A percentile compares a stretch with the other conserved stretches of the same genome.
Evolutionary conservation across 495 filamentous ascomycete species (phyloP).

Genomic region (Aspergillus egyptiacus): DNA sequence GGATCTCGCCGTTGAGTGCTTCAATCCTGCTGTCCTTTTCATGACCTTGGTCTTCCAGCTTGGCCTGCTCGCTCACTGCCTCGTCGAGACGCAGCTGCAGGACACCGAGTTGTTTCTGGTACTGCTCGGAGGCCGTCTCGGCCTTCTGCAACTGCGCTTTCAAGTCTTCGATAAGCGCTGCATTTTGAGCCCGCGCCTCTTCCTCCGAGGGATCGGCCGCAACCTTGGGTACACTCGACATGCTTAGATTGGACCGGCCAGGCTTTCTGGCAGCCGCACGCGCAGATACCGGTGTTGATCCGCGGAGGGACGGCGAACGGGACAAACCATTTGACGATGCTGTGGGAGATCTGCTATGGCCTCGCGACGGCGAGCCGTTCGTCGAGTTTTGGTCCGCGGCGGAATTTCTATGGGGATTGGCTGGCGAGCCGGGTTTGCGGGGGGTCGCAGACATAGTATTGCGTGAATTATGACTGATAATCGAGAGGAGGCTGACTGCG

Average conservation of each 20-base stretch:
- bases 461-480: constrained; percentile 18
- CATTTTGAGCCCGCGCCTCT: constrained; percentile 62
- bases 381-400: constrained; percentile 29
- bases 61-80: constrained; percentile 70
- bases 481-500: constrained; percentile 10
- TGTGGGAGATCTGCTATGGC: constrained; percentile 40
- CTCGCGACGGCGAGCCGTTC: constrained; percentile 37
- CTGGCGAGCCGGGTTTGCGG: constrained; percentile 40
- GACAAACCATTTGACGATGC: constrained; percentile 34
- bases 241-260: constrained; percentile 53
- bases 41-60: constrained; percentile 78
- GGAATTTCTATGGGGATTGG: constrained; percentile 36
- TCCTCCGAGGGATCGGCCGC: constrained; percentile 54
- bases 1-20: constrained; percentile 68
- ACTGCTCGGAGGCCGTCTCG: constrained; percentile 71
- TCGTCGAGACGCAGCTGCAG: constrained; percentile 85
- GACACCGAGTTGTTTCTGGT: constrained; percentile 75
- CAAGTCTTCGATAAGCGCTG: constrained; percentile 77
- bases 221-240: constrained; percentile 49
- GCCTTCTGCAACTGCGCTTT: constrained; percentile 74
- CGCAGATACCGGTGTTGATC: constrained; percentile 59
- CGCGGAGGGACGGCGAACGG: constrained; percentile 38
- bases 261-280: constrained; percentile 60
- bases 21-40: constrained; percentile 79
- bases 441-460: constrained; percentile 40